Evolutionary conservation across 805 yeast genomes (phyloP).

Genomic region (Peterozyma toletana): DNA sequence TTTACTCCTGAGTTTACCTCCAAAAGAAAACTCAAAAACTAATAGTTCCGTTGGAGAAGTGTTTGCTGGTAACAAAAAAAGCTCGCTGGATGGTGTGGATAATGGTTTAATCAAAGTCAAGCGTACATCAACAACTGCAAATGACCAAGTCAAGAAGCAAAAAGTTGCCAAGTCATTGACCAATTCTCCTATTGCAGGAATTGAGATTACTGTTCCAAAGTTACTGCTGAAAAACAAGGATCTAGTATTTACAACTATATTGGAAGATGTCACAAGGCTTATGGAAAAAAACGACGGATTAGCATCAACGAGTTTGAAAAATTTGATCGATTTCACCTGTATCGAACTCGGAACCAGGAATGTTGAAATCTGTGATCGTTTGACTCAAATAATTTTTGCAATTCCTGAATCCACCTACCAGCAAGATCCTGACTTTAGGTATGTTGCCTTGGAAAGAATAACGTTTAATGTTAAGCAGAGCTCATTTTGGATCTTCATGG

Average conservation of each 20-base stretch:
- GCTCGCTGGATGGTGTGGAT: background rate
- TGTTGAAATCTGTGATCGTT: slow-evolving; percentile 1
- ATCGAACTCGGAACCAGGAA: too few species aligned
- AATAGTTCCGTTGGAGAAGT: too few species aligned
- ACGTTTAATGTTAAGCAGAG: background rate
- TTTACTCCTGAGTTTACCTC: background rate
- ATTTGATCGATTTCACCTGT: background rate
- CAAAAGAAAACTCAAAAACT: background rate
- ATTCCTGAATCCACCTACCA: slow-evolving; percentile 9
- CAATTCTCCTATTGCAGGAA: background rate
- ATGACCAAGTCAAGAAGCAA: slow-evolving; percentile 1
- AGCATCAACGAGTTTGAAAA: background rate
- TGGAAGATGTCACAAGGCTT: background rate
- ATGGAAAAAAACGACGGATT: slow-evolving; percentile 1
- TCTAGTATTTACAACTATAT: background rate
- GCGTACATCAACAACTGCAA: slow-evolving; percentile 1
- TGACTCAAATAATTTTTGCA: slow-evolving; percentile 1
- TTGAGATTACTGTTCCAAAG: background rate
- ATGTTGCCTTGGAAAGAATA: slow-evolving; percentile 5
- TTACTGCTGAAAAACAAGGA: background rate
- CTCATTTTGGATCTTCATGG: slow-evolving; percentile 6
- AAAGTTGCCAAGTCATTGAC: background rate
- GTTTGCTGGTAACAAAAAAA: background rate
- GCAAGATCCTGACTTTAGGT: slow-evolving; percentile 8
- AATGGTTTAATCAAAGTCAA: background rate